A percentile compares a stretch with the other conserved stretches of the same genome.
phyloP scores from a whole-genome alignment of 306 rosid genomes.

The Pachyrhizus erosus region DNA sequence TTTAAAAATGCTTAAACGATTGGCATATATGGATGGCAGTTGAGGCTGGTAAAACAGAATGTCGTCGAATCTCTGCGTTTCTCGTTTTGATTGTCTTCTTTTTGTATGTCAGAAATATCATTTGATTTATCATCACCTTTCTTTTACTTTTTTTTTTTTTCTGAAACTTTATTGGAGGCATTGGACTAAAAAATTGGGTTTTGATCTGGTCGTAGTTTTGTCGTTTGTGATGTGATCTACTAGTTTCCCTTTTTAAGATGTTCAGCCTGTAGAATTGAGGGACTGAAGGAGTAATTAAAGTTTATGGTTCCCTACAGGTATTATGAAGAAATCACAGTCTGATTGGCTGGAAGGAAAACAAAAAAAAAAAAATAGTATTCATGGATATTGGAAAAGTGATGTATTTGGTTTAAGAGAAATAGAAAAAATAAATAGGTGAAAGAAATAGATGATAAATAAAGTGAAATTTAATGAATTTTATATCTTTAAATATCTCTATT shows the following conservation, averaged over 20 bases:
- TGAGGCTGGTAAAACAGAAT: slow-evolving; percentile 16
- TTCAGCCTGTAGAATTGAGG: background rate
- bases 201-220: background rate
- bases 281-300: background rate
- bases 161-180: background rate
- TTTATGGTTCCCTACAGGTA: background rate
- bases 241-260: background rate
- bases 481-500: no score
- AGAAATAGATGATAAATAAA: no score
- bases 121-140: background rate
- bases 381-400: no score
- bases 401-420: no score
- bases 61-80: background rate
- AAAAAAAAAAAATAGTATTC: no score
- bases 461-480: no score
- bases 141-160: background rate
- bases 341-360: no score
- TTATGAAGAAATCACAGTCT: no score
- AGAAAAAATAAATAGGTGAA: no score
- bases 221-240: background rate
- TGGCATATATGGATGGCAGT: slow-evolving; percentile 33
- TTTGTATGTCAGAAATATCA: background rate
- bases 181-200: background rate
- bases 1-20: slow-evolving; percentile 36
- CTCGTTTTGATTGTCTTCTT: background rate